Conservation (phyloP, 2,329 filamentous ascomycete species). For the Tolypocladium album region DNA sequence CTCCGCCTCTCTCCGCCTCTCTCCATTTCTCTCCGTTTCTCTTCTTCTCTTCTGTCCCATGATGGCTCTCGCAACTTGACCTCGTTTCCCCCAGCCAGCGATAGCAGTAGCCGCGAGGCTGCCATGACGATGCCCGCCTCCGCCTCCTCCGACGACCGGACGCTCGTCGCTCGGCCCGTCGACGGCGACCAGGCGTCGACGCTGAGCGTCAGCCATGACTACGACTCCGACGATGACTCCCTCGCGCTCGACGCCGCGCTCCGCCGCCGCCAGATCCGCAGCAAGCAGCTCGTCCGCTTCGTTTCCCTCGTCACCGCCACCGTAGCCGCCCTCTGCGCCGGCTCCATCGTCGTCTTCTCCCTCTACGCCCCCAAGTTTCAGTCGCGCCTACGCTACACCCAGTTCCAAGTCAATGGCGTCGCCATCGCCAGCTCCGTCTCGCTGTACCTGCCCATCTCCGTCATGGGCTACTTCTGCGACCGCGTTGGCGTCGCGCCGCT, state of each 20-base stretch:
- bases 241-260: conserved; percentile 6
- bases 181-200: conserved; percentile 14
- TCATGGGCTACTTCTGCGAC: conserved; percentile 88
- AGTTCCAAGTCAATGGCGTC: conserved; percentile 85
- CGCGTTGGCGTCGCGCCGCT: conserved; percentile 71
- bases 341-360: conserved; percentile 87
- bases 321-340: conserved; percentile 61
- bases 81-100: not conserved
- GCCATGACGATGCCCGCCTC: conserved; percentile 9
- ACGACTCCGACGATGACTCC: conserved; percentile 3
- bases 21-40: not conserved
- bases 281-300: conserved; percentile 25
- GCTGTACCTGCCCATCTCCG: conserved; percentile 83
- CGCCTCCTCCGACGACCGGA: conserved; percentile 7
- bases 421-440: conserved; percentile 79
- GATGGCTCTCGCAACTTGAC: not conserved
- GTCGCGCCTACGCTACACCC: conserved; percentile 73
- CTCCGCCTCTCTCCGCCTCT: not conserved
- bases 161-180: conserved; percentile 4
- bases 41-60: not conserved
- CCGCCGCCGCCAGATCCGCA: conserved; percentile 10
- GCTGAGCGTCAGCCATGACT: conserved; percentile 8
- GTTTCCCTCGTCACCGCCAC: conserved; percentile 45
- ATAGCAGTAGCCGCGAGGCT: not conserved
- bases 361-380: conserved; percentile 90